These are phyloP conservation scores for Pythium dissimile DNA, from an alignment of 352 stramenopile species.

Conservation along the genomic window DNA sequence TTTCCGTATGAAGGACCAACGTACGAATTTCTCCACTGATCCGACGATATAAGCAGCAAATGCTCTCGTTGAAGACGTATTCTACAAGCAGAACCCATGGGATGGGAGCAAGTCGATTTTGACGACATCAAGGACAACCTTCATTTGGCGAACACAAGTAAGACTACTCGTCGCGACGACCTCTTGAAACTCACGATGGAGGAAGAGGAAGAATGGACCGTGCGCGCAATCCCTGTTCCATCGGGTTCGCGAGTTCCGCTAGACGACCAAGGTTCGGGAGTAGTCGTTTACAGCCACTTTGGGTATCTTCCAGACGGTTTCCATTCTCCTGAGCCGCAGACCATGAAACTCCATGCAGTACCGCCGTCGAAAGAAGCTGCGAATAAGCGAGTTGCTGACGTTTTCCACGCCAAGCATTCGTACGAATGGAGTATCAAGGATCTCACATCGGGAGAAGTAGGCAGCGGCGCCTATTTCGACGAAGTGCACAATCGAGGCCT, in stretches of 20 bases:
- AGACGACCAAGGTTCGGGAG: neutral
- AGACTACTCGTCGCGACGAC: neutral
- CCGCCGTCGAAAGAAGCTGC: constrained; percentile 1
- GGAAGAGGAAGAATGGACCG: constrained; percentile 8
- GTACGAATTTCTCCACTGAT: neutral
- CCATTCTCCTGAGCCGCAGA: neutral
- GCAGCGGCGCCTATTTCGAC: neutral
- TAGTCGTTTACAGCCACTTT: constrained; percentile 4
- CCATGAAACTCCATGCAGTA: neutral
- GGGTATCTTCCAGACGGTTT: constrained; percentile 11
- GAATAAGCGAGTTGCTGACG: neutral
- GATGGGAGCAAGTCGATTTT: constrained; percentile 1
- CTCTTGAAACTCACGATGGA: neutral
- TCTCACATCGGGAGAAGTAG: neutral
- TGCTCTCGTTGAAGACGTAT: neutral
- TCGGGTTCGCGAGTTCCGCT: neutral
- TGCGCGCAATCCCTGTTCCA: neutral
- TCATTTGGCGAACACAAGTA: neutral
- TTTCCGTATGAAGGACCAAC: constrained; percentile 3
- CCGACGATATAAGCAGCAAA: neutral
- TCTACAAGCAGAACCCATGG: constrained; percentile 10
- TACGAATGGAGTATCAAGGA: constrained; percentile 5
- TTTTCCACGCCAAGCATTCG: constrained; percentile 6
- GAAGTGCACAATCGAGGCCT: neutral
- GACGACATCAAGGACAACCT: neutral